phyloP scores from a whole-genome alignment of 768 basidiomycete species.

The Tylopilus cervinicoccineus region DNA sequence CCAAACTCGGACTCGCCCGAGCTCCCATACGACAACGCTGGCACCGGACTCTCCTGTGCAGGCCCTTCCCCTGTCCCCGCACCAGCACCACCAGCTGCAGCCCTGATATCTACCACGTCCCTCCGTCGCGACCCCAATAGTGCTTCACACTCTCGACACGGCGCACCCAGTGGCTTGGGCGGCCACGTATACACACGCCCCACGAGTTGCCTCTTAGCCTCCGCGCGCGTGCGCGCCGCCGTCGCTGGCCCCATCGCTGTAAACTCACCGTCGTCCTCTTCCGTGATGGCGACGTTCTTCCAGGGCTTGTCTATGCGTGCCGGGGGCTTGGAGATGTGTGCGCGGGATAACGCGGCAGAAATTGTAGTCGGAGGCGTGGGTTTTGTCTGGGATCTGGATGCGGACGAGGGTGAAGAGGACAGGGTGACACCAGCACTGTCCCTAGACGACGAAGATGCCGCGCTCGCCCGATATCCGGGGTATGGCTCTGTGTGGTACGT shows the following conservation, averaged over 20 bases:
- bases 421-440: no score
- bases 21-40: constrained; percentile 8
- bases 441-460: background rate
- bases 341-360: background rate
- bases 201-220: background rate
- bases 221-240: background rate
- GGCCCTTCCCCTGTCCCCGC: background rate
- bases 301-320: constrained; percentile 17
- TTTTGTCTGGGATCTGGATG: no score
- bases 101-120: background rate
- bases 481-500: background rate
- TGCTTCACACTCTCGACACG: constrained; percentile 7
- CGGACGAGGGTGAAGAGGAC: no score
- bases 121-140: background rate
- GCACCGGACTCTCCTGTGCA: constrained; percentile 1
- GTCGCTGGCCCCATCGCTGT: background rate
- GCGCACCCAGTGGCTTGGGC: constrained; percentile 4
- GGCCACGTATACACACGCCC: constrained; percentile 24
- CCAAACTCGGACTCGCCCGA: constrained; percentile 13
- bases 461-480: background rate
- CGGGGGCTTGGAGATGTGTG: background rate
- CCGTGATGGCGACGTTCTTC: constrained; percentile 29
- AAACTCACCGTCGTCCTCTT: constrained; percentile 24
- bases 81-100: background rate
- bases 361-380: background rate